A percentile compares a stretch with the other conserved stretches of the same genome.
phyloP scores from a whole-genome alignment of 192 early-diverging fungal genomes.

The Umbelopsis ramanniana region DNA sequence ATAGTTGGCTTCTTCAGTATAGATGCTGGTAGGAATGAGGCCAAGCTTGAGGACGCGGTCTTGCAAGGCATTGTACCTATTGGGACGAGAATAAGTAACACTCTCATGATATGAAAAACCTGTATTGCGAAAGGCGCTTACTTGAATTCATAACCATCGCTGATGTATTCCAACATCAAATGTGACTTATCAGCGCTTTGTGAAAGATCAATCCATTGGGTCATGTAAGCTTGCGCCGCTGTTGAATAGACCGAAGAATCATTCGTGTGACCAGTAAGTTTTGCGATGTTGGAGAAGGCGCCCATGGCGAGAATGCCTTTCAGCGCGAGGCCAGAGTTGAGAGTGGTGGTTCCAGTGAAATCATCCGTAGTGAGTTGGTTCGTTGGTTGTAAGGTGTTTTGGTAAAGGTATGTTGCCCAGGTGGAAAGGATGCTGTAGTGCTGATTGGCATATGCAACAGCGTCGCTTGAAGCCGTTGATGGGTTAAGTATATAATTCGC shows the following conservation, averaged over 20 bases:
- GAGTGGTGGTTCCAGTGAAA: constrained; percentile 12
- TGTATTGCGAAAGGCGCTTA: background rate
- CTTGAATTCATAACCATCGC: constrained; percentile 16
- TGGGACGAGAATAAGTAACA: background rate
- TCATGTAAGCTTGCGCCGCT: background rate
- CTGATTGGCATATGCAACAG: background rate
- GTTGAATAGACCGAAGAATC: background rate
- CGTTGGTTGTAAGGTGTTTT: background rate
- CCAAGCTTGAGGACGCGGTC: background rate
- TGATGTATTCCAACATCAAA: constrained; percentile 16
- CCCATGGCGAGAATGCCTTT: constrained; percentile 22
- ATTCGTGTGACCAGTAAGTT: background rate
- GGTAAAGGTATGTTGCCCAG: constrained; percentile 8
- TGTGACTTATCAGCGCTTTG: background rate
- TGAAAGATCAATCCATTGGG: constrained; percentile 1
- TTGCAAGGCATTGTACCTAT: constrained; percentile 20
- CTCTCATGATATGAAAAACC: background rate
- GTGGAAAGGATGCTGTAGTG: background rate
- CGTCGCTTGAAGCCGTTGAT: constrained; percentile 3
- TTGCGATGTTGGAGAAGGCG: background rate
- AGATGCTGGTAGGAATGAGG: background rate
- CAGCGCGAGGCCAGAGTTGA: background rate
- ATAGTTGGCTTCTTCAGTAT: constrained; percentile 4
- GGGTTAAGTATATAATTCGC: constrained; percentile 8
- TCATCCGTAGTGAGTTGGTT: constrained; percentile 25